A percentile compares a stretch with the other conserved stretches of the same genome.
These are phyloP conservation scores for Cardamine resedifolia DNA, from an alignment of 345 rosid species.

Conservation along the genomic window DNA sequence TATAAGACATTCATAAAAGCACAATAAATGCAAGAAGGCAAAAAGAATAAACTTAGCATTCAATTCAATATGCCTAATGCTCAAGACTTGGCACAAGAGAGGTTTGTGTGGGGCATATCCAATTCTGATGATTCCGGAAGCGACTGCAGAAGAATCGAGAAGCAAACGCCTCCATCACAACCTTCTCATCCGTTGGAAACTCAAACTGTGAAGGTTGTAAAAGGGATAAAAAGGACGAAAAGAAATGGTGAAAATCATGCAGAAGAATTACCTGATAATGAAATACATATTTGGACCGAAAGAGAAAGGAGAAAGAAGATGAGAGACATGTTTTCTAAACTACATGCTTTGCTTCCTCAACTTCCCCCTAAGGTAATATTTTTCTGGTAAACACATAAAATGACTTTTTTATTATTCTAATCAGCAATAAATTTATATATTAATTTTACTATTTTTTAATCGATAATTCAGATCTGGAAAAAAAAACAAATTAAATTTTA, in stretches of 20 bases:
- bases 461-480: background rate
- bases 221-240: conserved; percentile 6
- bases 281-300: conserved; percentile 70
- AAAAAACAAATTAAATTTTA: background rate
- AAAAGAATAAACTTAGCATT: conserved; percentile 27
- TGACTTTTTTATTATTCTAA: background rate
- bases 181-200: background rate
- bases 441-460: no score
- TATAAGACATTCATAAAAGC: conserved; percentile 20
- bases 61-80: conserved; percentile 28
- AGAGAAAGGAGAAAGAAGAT: conserved; percentile 83
- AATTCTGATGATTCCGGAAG: conserved; percentile 43
- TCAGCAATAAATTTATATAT: background rate
- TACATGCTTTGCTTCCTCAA: conserved; percentile 76
- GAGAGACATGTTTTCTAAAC: no score
- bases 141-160: background rate
- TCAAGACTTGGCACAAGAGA: conserved; percentile 39
- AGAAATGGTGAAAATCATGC: conserved; percentile 4
- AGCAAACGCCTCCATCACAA: background rate
- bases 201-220: background rate
- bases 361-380: conserved; percentile 68
- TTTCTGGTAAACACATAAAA: background rate
- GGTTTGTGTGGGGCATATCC: conserved; percentile 41
- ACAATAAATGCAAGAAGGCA: conserved; percentile 20
- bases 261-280: conserved; percentile 48